A percentile compares a stretch with the other conserved stretches of the same genome.
Evolutionary conservation across 2,329 filamentous ascomycete genomes (phyloP).

Genomic region (Cladophialophora psammophila): DNA sequence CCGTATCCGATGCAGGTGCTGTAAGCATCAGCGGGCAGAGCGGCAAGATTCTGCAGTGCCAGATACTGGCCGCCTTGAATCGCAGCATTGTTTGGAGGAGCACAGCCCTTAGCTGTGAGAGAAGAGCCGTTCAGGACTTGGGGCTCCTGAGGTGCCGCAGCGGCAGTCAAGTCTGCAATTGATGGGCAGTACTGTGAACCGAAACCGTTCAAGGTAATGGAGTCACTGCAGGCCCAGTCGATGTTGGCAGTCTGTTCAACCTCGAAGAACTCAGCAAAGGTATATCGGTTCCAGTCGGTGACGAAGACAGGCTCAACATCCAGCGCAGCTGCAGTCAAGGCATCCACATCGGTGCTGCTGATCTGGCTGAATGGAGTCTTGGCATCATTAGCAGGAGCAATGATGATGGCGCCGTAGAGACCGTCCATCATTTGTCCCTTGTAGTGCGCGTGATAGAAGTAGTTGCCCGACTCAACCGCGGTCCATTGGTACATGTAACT

Average conservation of each 20-base stretch:
- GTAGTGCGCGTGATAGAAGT: slow-evolving; percentile 74
- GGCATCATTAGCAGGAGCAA: slow-evolving; percentile 52
- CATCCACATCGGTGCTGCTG: slow-evolving; percentile 47
- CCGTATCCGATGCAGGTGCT: slow-evolving; percentile 43
- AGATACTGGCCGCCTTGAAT: slow-evolving; percentile 44
- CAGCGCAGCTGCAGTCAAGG: slow-evolving; percentile 60
- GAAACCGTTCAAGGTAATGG: slow-evolving; percentile 68
- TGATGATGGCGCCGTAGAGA: slow-evolving; percentile 69
- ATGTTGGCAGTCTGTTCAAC: slow-evolving; percentile 44
- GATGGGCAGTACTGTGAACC: slow-evolving; percentile 62
- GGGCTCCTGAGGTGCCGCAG: slow-evolving; percentile 45
- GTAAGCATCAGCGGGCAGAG: slow-evolving; percentile 55
- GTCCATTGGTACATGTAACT: slow-evolving; percentile 67
- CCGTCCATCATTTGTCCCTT: slow-evolving; percentile 72
- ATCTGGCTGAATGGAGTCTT: slow-evolving; percentile 61
- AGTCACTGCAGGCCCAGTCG: slow-evolving; percentile 64
- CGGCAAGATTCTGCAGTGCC: slow-evolving; percentile 47
- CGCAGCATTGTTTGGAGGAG: slow-evolving; percentile 40
- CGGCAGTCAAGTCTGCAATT: slow-evolving; percentile 53
- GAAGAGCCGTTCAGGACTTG: slow-evolving; percentile 42
- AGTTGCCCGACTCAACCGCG: slow-evolving; percentile 61
- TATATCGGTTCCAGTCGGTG: slow-evolving; percentile 64
- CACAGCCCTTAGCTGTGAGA: slow-evolving; percentile 48
- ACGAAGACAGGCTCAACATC: slow-evolving; percentile 59
- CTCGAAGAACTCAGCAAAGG: slow-evolving; percentile 55